A percentile compares a stretch with the other conserved stretches of the same genome.
Evolutionary conservation across 2,329 filamentous ascomycete genomes (phyloP).

Genomic region (Fusarium algeriense): DNA sequence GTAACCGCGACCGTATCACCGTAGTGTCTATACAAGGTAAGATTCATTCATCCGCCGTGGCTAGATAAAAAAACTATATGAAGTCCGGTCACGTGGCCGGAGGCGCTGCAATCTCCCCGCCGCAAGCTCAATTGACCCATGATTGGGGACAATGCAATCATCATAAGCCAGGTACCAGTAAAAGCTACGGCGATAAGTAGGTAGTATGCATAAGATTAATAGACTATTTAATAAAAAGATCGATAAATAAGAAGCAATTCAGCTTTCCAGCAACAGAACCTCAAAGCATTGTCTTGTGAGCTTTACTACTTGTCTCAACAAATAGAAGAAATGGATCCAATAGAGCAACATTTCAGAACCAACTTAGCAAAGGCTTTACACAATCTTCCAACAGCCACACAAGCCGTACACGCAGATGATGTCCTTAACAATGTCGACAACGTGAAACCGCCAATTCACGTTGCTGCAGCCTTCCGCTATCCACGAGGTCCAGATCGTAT

Average conservation of each 20-base stretch:
- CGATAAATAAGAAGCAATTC: neutral
- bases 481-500: neutral
- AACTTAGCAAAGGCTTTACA: neutral
- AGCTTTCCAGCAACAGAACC: neutral
- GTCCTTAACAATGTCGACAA: neutral
- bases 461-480: neutral
- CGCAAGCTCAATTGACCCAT: neutral
- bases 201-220: no score
- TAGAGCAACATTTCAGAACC: neutral
- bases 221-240: neutral
- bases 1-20: no score
- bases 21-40: no score
- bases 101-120: neutral
- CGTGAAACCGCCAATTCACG: conserved; percentile 1
- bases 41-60: no score
- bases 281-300: fast-evolving
- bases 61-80: no score
- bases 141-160: neutral
- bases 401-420: neutral
- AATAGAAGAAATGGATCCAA: neutral
- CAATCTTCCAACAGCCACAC: neutral
- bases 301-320: fast-evolving
- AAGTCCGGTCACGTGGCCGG: neutral
- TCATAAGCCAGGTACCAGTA: neutral
- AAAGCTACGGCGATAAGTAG: neutral